Percentiles rank a stretch among this genome's conserved stretches.
Conservation (phyloP, 1,284 basidiomycete species). For the Puccinia triticina region DNA sequence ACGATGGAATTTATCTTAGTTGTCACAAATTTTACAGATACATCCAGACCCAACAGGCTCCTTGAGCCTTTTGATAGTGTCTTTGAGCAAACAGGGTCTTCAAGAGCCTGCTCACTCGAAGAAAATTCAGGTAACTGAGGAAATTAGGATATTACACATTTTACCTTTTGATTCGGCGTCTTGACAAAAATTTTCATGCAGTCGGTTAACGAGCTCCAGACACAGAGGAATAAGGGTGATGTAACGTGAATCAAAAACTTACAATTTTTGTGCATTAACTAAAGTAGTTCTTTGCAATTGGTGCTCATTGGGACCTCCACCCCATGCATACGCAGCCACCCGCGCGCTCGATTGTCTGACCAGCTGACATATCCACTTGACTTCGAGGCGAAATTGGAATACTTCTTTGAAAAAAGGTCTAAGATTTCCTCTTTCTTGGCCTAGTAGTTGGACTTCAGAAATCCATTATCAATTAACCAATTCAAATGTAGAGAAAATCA, state of each 20-base stretch:
- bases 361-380: slow-evolving; percentile 57
- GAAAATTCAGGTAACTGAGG: too few species aligned
- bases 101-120: slow-evolving; percentile 59
- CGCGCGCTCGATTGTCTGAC: slow-evolving; percentile 57
- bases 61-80: slow-evolving; percentile 55
- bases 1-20: too few species aligned
- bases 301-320: slow-evolving; percentile 53
- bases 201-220: too few species aligned
- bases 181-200: too few species aligned
- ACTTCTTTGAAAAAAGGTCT: slow-evolving; percentile 56
- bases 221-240: too few species aligned
- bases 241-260: too few species aligned
- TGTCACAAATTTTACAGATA: neutral
- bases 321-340: slow-evolving; percentile 57
- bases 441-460: too few species aligned
- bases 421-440: slow-evolving; percentile 58
- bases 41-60: slow-evolving; percentile 54
- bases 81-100: too few species aligned
- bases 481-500: neutral
- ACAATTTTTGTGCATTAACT: slow-evolving; percentile 71
- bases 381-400: slow-evolving; percentile 53
- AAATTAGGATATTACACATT: too few species aligned
- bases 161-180: too few species aligned
- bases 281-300: slow-evolving; percentile 71
- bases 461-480: too few species aligned